These are phyloP conservation scores for Actinomortierella ambigua DNA, from an alignment of 371 early-diverging fungal genomes.

Conservation along the genomic window DNA sequence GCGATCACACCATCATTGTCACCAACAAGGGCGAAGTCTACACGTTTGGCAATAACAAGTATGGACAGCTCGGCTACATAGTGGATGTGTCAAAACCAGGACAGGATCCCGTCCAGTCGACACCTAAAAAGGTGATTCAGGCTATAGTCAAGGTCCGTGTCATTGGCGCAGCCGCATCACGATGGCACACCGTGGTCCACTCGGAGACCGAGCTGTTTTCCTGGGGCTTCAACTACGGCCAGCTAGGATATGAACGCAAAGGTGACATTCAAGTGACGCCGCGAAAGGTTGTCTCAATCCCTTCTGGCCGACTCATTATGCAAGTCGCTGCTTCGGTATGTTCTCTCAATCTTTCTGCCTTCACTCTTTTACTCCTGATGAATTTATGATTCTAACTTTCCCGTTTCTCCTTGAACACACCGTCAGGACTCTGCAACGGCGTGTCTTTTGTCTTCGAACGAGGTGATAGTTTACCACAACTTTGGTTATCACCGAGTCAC, in stretches of 20 bases:
- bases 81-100: slow-evolving; percentile 30
- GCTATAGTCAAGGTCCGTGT: slow-evolving; percentile 60
- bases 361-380: background rate
- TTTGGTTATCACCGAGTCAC: slow-evolving; percentile 54
- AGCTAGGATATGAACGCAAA: slow-evolving; percentile 69
- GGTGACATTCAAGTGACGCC: slow-evolving; percentile 54
- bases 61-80: slow-evolving; percentile 68
- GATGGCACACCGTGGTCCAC: slow-evolving; percentile 70
- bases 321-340: slow-evolving; percentile 54
- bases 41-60: slow-evolving; percentile 73
- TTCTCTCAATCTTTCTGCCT: slow-evolving; percentile 33
- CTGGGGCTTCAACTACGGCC: slow-evolving; percentile 79
- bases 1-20: slow-evolving; percentile 77
- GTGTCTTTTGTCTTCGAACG: slow-evolving; percentile 50
- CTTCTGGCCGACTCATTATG: slow-evolving; percentile 31
- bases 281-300: slow-evolving; percentile 55
- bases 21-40: slow-evolving; percentile 55
- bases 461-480: slow-evolving; percentile 54
- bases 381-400: background rate
- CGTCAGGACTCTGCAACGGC: slow-evolving; percentile 56
- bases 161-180: slow-evolving; percentile 73
- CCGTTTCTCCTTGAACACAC: background rate
- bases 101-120: slow-evolving; percentile 53
- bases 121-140: slow-evolving; percentile 62
- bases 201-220: slow-evolving; percentile 65